These are phyloP conservation scores for Wakefieldia striispora DNA, from an alignment of 768 basidiomycete genomes.

Conservation along the genomic window DNA sequence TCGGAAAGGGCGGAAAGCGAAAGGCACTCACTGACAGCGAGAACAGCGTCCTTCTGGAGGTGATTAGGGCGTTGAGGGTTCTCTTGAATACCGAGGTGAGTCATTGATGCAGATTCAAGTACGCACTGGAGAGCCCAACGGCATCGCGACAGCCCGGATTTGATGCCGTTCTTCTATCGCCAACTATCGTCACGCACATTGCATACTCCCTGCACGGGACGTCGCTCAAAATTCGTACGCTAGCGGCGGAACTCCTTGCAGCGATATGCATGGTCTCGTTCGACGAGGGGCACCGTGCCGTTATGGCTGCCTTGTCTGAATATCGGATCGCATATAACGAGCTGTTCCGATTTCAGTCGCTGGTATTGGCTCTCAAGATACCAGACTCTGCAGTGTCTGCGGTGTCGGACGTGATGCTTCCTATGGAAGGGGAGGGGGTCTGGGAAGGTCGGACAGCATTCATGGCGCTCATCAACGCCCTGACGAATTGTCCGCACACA, in stretches of 20 bases:
- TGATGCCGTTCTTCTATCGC: slow-evolving; percentile 57
- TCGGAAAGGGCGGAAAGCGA: slow-evolving; percentile 66
- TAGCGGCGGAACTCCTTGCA: slow-evolving; percentile 76
- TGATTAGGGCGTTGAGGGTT: slow-evolving; percentile 76
- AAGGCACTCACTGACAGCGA: slow-evolving; percentile 63
- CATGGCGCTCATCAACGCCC: slow-evolving; percentile 77
- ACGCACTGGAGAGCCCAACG: not conserved
- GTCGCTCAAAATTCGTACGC: slow-evolving; percentile 66
- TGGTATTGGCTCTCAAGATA: slow-evolving; percentile 62
- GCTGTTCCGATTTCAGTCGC: slow-evolving; percentile 73
- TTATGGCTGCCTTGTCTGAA: slow-evolving; percentile 79
- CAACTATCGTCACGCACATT: slow-evolving; percentile 69
- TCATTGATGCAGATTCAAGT: not conserved
- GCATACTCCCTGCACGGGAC: slow-evolving; percentile 66
- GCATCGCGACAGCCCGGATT: slow-evolving; percentile 61
- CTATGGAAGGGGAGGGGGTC: slow-evolving; percentile 59
- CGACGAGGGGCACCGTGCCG: slow-evolving; percentile 67
- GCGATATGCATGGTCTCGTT: slow-evolving; percentile 77
- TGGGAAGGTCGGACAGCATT: slow-evolving; percentile 82
- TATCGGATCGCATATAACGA: slow-evolving; percentile 71
- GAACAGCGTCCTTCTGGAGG: slow-evolving; percentile 64
- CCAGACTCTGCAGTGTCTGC: slow-evolving; percentile 43
- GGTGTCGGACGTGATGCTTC: slow-evolving; percentile 32
- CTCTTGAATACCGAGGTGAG: slow-evolving; percentile 81
- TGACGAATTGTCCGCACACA: slow-evolving; percentile 71